Base-by-base conservation (phyloP, 208 protist species). In the Acanthamoeba rhysodes region DNA sequence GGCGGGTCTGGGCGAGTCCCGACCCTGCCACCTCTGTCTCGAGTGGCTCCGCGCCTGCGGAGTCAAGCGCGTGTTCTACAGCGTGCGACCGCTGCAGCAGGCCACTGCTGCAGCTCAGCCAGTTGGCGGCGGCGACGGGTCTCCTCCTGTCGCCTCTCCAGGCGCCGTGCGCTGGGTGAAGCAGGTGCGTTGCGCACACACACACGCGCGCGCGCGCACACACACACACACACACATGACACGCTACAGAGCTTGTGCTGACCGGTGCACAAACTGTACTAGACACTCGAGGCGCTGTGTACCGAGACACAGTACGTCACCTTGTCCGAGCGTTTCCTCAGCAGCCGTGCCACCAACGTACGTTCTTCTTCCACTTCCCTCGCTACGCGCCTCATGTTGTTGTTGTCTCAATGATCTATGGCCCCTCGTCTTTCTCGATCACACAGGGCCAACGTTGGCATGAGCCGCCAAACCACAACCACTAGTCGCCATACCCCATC, bases 21-120 rank as follows among this genome's bases (percentile, higher is more conserved):
- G 34, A 27, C 85, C 85, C 37, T 91, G 85, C 57, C 85, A 91
- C 32, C 85, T 91, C 62, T 91, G 85, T 29, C 57, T 91, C 18
- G 24, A 72, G 55, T 91, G 85, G 85, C 85, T 91, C 34, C 85
- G 34, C 24, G 20, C 57, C 6, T 91, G 85, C 41, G 85, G 85
- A 16, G 32, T 91, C 57, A 64, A 91, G 57, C 53, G 85, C 8
- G 85, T 91, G 27, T 91, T 74, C 85, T 91, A 50, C 57, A 91
- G 85, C 59, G 55, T 91, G 22, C 53, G 53, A 14, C 53, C 2
- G 53, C 53, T 22, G 53, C 16, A 59, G 53, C 53, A 59, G 53
- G 45, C 45, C 45, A 4, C 45, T 48, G 45, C 53, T 0, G 53
- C 53, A 59, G 53, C 53, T 59, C 53, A 48, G 45, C 45, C 45